Conservation (phyloP, 495 filamentous ascomycete genomes). For the Alectoria sarmentosa region DNA sequence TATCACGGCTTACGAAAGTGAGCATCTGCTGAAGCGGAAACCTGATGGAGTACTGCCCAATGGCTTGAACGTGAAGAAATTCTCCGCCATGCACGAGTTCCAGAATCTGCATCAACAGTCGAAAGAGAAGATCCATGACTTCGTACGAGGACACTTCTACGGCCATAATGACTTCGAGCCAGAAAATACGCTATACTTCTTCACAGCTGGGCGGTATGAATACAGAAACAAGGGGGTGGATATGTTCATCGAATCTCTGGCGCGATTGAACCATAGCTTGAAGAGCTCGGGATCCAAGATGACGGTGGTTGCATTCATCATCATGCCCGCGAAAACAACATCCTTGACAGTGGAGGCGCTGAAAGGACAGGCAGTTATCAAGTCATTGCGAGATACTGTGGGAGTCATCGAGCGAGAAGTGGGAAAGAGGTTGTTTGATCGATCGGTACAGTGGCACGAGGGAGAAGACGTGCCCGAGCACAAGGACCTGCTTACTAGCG, state of each 20-base stretch:
- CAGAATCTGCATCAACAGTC: conserved; percentile 95
- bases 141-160: conserved; percentile 97
- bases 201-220: conserved; percentile 94
- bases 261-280: conserved; percentile 86
- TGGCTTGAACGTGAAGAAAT: conserved; percentile 97
- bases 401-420: conserved; percentile 84
- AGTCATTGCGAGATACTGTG: conserved; percentile 87
- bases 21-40: conserved; percentile 95
- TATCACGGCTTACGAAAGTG: conserved; percentile 96
- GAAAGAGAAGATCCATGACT: conserved; percentile 97
- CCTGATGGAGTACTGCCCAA: conserved; percentile 95
- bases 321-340: conserved; percentile 97
- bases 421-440: conserved; percentile 89
- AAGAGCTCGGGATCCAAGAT: conserved; percentile 80
- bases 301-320: conserved; percentile 97
- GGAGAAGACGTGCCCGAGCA: conserved; percentile 88
- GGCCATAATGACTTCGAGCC: conserved; percentile 95
- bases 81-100: conserved; percentile 97
- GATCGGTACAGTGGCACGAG: conserved; percentile 88
- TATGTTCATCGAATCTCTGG: conserved; percentile 97
- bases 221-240: conserved; percentile 98
- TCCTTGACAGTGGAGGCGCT: conserved; percentile 93
- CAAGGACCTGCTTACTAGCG: conserved; percentile 84
- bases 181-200: conserved; percentile 96
- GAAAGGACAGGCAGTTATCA: conserved; percentile 95